Conservation (phyloP, 768 basidiomycete species). For the Leccinum subgranulosum region DNA sequence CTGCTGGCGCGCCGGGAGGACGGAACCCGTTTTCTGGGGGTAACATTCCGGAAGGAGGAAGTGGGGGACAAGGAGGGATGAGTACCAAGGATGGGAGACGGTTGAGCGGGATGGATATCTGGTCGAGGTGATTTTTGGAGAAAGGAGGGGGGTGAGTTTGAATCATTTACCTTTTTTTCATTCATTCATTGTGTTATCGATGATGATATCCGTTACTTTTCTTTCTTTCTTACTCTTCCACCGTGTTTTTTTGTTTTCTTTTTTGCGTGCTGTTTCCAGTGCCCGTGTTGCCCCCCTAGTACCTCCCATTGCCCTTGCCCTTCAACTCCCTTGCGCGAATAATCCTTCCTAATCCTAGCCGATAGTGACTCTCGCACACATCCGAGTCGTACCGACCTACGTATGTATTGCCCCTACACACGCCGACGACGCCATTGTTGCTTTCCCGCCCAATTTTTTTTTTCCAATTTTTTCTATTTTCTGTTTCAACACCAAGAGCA, state of each 20-base stretch:
- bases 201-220: not conserved
- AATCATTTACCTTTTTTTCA: not conserved
- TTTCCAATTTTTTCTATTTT: not conserved
- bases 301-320: not conserved
- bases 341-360: not conserved
- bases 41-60: slow-evolving; percentile 33
- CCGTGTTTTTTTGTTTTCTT: not conserved
- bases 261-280: not conserved
- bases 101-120: slow-evolving; percentile 66
- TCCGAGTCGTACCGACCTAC: too few species aligned
- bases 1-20: slow-evolving; percentile 50
- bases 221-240: not conserved
- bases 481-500: not conserved
- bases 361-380: not conserved
- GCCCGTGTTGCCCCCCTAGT: not conserved
- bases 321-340: not conserved
- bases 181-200: not conserved
- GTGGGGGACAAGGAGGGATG: slow-evolving; percentile 32
- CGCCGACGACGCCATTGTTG: not conserved
- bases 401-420: not conserved
- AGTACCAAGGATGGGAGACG: slow-evolving; percentile 56
- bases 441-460: not conserved
- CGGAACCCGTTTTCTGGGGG: slow-evolving; percentile 36
- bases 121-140: slow-evolving; percentile 57
- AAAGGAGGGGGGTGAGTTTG: not conserved